Base-by-base conservation (phyloP, 495 filamentous ascomycete genomes). In the Aspergillus carlsbadensis region DNA sequence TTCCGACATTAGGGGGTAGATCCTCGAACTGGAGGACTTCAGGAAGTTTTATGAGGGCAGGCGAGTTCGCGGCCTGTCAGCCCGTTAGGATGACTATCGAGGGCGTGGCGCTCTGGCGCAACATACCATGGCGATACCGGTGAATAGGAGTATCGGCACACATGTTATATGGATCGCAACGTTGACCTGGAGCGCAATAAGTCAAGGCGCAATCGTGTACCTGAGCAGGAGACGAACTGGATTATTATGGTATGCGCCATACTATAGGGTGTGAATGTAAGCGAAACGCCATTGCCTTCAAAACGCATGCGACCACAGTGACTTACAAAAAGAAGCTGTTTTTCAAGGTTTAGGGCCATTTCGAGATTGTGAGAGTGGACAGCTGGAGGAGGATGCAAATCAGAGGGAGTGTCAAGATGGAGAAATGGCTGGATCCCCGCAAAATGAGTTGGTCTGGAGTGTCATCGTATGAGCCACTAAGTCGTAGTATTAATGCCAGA, bases 241-340 rank as follows among this genome's bases (percentile, higher is more conserved):
- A 73, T 96, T 87, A 69, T 89, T 87, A 70, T 98, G 94, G 70
- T 98, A 97, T 26, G 90, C 83, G 64, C 94, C 93, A 81, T 98
- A 98, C 94, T 49, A 42, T n/a, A n/a, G n/a, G n/a, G n/a, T n/a
- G n/a, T 31, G 52, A 35, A 43, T 21, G 63, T 72, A 55, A 70
- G 70, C 43, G 52, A 49, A 49, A 40, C 17, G 46, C 10, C 31
- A 20, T 10, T 22, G 24, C 14, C 10, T 17, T 24, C 15, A 34
- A 24, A 6, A 49, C 50, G n/a, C 53, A 52, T 57, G 24, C 46
- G 5, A 39, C 8, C 3, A n/a, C 17, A 14, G 36, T 39, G 40
- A 73, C 88, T 72, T 81, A 92, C 88, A 72, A 91, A 91, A 58
- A 84, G 79, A 56, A 92, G 78, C 66, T 92, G 88, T 70, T 85